Base-by-base conservation (phyloP, 768 basidiomycete species). In the Leccinum rimulosum region DNA sequence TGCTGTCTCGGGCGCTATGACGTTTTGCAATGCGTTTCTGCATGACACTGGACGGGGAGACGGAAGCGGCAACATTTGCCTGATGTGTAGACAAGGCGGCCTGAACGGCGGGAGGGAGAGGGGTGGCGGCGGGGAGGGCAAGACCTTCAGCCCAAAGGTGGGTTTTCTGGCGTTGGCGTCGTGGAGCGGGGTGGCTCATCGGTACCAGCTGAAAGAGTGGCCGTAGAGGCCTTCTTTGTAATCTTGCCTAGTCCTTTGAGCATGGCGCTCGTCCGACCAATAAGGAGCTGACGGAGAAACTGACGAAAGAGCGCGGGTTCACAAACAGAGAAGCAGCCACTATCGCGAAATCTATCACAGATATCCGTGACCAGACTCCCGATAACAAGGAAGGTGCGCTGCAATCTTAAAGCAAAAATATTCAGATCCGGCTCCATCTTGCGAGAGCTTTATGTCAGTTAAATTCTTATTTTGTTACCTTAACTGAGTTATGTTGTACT, bases 101-200 rank as follows among this genome's bases (percentile, higher is more conserved):
- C 67, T 92, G 86, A 17, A 98, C 89, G 3, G 88, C 85, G 25
- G 82, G 74, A 0, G 96, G 96, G 9, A 96, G 70, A 0, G 79
- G 65, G 4, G 82, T 80, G 56, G 86, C 87, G 17, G 80, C 66
- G 14, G 95, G 92, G 35, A 95, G 73, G 25, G 79, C 73, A 48
- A 98, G 79, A 19, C 84, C 87, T 70, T 93, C 88, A 2, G 91
- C 95, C 76, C 92, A 89, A 38, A 93, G 78, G 54, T 28, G 84
- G 84, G 66, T 92, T 89, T 52, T 83, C 81, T 2, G 93, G 93
- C 0, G 93, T 95, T 0, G 93, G 93, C 1, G 93, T 94, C 0
- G 88, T 91, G 0, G 91, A 89, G 63, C 88, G 87, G 54, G 76
- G 72, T 4, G 75, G 68, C 8, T 75, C 70, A 52, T 74, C 77